Evolutionary conservation across 2,329 filamentous ascomycete genomes (phyloP).

Genomic region (Arthrinium phaeospermum): DNA sequence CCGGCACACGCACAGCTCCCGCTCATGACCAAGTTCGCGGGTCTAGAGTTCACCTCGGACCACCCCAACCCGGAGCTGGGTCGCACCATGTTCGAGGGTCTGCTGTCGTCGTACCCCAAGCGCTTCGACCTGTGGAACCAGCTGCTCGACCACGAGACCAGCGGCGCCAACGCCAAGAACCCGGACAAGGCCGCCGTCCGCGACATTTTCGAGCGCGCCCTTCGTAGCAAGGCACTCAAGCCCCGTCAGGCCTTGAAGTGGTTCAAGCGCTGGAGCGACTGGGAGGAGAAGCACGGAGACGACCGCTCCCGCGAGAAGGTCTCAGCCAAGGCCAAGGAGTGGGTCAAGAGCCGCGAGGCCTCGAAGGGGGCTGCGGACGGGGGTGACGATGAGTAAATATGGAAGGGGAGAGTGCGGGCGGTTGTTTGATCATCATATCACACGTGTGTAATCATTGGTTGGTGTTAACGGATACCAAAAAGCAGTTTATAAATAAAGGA

Average conservation of each 20-base stretch:
- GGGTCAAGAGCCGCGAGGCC: constrained; percentile 59
- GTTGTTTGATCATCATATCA: not conserved
- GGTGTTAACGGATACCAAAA: constrained; percentile 18
- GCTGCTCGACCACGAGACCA: constrained; percentile 80
- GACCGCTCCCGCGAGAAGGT: constrained; percentile 74
- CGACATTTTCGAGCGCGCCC: constrained; percentile 82
- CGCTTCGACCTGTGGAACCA: constrained; percentile 93
- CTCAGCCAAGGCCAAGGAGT: constrained; percentile 72
- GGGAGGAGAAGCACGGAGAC: constrained; percentile 78
- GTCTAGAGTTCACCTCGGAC: constrained; percentile 85
- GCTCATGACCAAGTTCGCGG: constrained; percentile 86
- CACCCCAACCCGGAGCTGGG: constrained; percentile 88
- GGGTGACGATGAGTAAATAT: constrained; percentile 16
- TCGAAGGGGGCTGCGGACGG: constrained; percentile 8
- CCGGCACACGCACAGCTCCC: constrained; percentile 69
- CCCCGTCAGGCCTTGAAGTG: constrained; percentile 82
- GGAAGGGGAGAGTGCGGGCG: not conserved
- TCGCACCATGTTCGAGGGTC: constrained; percentile 89
- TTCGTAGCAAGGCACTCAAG: constrained; percentile 74
- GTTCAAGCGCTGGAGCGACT: constrained; percentile 91
- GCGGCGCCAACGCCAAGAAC: constrained; percentile 49
- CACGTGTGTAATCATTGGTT: constrained; percentile 9
- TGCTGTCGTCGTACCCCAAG: constrained; percentile 85
- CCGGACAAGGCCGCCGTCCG: constrained; percentile 63
- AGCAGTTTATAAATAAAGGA: not conserved